These are phyloP conservation scores for Malbranchea zuffiana DNA, from an alignment of 2,329 filamentous ascomycete species.

Conservation along the genomic window DNA sequence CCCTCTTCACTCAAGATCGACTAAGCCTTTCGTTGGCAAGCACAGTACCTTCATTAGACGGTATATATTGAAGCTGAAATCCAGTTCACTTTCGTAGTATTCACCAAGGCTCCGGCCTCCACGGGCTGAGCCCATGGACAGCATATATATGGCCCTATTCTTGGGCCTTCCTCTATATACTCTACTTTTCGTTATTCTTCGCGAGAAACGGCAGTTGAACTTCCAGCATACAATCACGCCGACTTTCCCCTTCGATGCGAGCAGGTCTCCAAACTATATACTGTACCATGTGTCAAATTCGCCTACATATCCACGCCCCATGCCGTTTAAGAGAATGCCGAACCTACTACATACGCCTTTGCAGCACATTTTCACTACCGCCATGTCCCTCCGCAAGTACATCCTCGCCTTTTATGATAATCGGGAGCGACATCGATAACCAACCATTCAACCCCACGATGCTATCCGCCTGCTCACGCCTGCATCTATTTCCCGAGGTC, in stretches of 20 bases:
- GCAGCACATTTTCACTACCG: constrained; percentile 6
- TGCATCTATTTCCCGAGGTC: constrained; percentile 7
- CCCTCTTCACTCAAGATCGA: too few species aligned
- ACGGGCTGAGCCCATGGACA: too few species aligned
- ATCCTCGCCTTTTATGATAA: constrained; percentile 2
- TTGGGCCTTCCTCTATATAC: too few species aligned
- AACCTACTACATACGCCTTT: constrained; percentile 14
- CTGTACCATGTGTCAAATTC: constrained; percentile 16
- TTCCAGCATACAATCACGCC: too few species aligned
- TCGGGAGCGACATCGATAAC: constrained; percentile 7
- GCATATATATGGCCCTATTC: too few species aligned
- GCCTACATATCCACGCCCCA: constrained; percentile 13
- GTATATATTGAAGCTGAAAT: too few species aligned
- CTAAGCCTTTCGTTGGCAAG: too few species aligned
- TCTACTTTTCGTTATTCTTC: too few species aligned
- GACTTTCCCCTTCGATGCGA: too few species aligned
- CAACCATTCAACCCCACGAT: constrained; percentile 5
- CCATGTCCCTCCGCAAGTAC: constrained; percentile 6
- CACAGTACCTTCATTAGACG: too few species aligned
- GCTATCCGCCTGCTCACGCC: constrained; percentile 9
- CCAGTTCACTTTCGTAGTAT: background rate
- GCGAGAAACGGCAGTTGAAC: too few species aligned
- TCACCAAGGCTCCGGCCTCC: background rate
- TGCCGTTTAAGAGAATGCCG: constrained; percentile 15
- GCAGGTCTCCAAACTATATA: too few species aligned